A percentile compares a stretch with the other conserved stretches of the same genome.
These are phyloP conservation scores for Cladosporium colombiae DNA, from an alignment of 2,329 filamentous ascomycete species.

Conservation along the genomic window DNA sequence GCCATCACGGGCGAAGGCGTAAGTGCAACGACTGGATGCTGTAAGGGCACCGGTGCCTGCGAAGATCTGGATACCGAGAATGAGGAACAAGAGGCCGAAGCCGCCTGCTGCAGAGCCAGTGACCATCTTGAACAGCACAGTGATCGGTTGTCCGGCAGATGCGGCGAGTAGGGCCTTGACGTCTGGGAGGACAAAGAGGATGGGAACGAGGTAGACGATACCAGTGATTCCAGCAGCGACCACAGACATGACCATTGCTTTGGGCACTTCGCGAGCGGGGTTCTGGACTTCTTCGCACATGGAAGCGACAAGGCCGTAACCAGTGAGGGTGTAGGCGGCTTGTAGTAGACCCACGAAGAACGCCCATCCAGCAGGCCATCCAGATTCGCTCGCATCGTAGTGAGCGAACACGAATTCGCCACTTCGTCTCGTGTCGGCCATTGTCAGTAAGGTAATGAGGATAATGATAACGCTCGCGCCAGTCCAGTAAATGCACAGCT, in stretches of 20 bases:
- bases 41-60: constrained; percentile 74
- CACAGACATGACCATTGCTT: constrained; percentile 70
- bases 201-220: constrained; percentile 67
- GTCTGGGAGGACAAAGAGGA: constrained; percentile 74
- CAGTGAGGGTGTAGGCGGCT: constrained; percentile 62
- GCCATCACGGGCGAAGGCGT: constrained; percentile 71
- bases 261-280: constrained; percentile 68
- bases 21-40: constrained; percentile 70
- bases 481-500: constrained; percentile 73
- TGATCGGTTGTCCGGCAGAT: constrained; percentile 74
- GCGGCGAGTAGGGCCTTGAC: constrained; percentile 64
- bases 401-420: constrained; percentile 68
- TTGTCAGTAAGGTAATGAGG: constrained; percentile 62
- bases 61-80: constrained; percentile 76
- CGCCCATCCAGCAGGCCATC: constrained; percentile 69
- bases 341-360: constrained; percentile 72
- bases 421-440: constrained; percentile 59
- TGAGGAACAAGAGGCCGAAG: constrained; percentile 73
- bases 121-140: constrained; percentile 71
- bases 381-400: constrained; percentile 65
- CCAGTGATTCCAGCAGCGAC: constrained; percentile 67
- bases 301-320: constrained; percentile 70
- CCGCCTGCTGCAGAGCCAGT: constrained; percentile 68
- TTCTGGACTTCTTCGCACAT: constrained; percentile 75
- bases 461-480: constrained; percentile 67